Evolutionary conservation across 1,284 basidiomycete genomes (phyloP).

Genomic region (Ganoderma meredithae): DNA sequence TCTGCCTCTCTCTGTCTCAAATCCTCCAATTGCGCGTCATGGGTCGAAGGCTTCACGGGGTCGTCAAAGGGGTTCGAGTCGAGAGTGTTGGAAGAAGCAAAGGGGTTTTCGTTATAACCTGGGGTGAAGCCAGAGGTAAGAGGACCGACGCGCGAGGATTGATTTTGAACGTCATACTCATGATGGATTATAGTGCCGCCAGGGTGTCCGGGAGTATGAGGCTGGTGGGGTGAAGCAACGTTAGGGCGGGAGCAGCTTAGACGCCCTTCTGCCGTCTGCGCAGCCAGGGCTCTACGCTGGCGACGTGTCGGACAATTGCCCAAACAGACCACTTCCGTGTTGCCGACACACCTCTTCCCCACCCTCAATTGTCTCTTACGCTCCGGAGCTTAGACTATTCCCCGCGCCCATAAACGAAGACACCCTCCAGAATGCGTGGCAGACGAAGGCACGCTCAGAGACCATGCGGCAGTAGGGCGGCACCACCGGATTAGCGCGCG

Average conservation of each 20-base stretch:
- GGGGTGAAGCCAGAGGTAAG: slow-evolving; percentile 16
- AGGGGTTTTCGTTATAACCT: slow-evolving; percentile 66
- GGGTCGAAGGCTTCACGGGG: slow-evolving; percentile 51
- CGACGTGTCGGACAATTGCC: slow-evolving; percentile 17
- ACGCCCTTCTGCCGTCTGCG: slow-evolving; percentile 12
- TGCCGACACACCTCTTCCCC: background rate
- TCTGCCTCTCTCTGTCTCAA: slow-evolving; percentile 80
- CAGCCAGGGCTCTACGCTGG: background rate
- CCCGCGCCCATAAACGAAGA: background rate
- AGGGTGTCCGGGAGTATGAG: slow-evolving; percentile 18
- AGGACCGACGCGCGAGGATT: background rate
- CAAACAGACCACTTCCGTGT: background rate
- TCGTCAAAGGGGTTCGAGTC: slow-evolving; percentile 88
- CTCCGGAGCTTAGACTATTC: background rate
- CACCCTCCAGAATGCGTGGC: background rate
- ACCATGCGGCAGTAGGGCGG: no score
- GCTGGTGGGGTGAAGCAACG: slow-evolving; percentile 22
- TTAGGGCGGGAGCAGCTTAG: slow-evolving; percentile 21
- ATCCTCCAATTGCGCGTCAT: slow-evolving; percentile 60
- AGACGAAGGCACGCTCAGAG: no score
- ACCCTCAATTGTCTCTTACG: background rate
- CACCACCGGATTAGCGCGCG: no score
- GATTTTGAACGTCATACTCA: slow-evolving; percentile 26
- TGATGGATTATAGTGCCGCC: slow-evolving; percentile 27
- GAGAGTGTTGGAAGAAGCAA: slow-evolving; percentile 83